A percentile compares a stretch with the other conserved stretches of the same genome.
These are phyloP conservation scores for Secale cereale DNA, from an alignment of 176 grass and related monocot genomes.

Conservation along the genomic window DNA sequence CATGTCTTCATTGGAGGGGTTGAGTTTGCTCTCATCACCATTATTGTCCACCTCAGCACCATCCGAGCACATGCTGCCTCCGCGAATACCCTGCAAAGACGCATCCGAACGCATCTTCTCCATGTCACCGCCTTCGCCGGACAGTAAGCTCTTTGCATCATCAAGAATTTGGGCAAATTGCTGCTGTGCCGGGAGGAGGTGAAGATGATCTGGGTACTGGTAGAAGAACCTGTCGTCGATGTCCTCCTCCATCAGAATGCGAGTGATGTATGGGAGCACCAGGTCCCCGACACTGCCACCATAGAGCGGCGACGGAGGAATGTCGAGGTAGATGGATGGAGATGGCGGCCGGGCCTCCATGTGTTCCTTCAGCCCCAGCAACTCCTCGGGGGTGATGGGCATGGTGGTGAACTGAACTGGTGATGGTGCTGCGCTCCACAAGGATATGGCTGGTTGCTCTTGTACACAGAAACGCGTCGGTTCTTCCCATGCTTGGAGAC, in stretches of 20 bases:
- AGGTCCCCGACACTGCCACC: neutral
- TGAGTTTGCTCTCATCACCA: neutral
- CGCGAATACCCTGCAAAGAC: neutral
- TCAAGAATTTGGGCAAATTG: slow-evolving; percentile 32
- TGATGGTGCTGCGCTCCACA: slow-evolving; percentile 4
- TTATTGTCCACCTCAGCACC: neutral
- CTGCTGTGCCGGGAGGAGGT: slow-evolving; percentile 31
- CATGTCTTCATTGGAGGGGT: neutral
- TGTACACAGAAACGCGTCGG: neutral
- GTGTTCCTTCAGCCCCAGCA: neutral
- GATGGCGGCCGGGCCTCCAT: neutral
- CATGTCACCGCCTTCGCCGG: neutral
- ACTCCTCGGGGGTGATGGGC: neutral
- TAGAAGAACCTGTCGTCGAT: slow-evolving; percentile 25
- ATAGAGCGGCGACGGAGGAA: neutral
- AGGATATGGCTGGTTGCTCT: slow-evolving; percentile 13
- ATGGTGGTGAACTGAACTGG: neutral
- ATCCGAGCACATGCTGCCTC: neutral
- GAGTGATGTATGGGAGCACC: slow-evolving; percentile 21
- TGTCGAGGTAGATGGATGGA: slow-evolving; percentile 7
- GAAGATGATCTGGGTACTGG: slow-evolving; percentile 18
- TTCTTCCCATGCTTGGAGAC: slow-evolving; percentile 3
- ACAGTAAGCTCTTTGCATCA: neutral
- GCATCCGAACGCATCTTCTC: neutral
- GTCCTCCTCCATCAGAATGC: slow-evolving; percentile 53